A percentile compares a stretch with the other conserved stretches of the same genome.
These are phyloP conservation scores for Penicillium verrucosum DNA, from an alignment of 2,329 filamentous ascomycete genomes.

Conservation along the genomic window DNA sequence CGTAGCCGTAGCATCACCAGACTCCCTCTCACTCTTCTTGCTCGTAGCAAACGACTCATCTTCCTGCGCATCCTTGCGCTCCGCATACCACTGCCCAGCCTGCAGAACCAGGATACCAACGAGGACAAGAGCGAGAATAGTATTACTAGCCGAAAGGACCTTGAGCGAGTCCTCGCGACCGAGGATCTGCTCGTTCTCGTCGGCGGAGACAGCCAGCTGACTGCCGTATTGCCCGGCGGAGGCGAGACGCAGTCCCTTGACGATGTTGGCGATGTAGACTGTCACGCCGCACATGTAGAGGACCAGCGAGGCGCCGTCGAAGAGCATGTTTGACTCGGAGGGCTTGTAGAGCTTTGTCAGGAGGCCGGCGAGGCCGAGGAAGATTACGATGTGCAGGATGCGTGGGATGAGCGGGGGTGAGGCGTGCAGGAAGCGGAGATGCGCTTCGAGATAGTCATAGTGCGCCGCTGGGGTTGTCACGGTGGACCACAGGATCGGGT, in stretches of 20 bases:
- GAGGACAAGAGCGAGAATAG: conserved; percentile 87
- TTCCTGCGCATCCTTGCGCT: conserved; percentile 86
- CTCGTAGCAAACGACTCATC: conserved; percentile 53
- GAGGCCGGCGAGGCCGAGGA: conserved; percentile 82
- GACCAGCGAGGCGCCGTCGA: conserved; percentile 71
- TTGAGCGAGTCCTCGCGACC: conserved; percentile 84
- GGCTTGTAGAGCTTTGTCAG: conserved; percentile 93
- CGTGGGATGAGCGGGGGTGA: conserved; percentile 88
- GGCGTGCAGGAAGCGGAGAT: conserved; percentile 87
- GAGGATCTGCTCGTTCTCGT: conserved; percentile 65
- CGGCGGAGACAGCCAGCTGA: conserved; percentile 34
- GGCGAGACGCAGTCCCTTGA: conserved; percentile 87
- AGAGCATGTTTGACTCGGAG: conserved; percentile 90
- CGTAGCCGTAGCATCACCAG: neutral
- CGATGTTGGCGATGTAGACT: conserved; percentile 93
- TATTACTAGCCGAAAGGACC: conserved; percentile 91
- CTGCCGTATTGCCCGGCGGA: conserved; percentile 66
- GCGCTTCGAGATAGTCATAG: conserved; percentile 80
- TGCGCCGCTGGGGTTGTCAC: conserved; percentile 53
- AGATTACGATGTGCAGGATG: conserved; percentile 90
- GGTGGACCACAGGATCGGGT: conserved; percentile 48
- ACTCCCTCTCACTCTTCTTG: conserved; percentile 41
- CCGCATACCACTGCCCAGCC: conserved; percentile 97
- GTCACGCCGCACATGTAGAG: conserved; percentile 82
- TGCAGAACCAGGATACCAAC: conserved; percentile 90